Evolutionary conservation across 1,284 basidiomycete species (phyloP), one percentile per base, ranked within the genome.

Genomic region (Ustilago esculenta): DNA sequence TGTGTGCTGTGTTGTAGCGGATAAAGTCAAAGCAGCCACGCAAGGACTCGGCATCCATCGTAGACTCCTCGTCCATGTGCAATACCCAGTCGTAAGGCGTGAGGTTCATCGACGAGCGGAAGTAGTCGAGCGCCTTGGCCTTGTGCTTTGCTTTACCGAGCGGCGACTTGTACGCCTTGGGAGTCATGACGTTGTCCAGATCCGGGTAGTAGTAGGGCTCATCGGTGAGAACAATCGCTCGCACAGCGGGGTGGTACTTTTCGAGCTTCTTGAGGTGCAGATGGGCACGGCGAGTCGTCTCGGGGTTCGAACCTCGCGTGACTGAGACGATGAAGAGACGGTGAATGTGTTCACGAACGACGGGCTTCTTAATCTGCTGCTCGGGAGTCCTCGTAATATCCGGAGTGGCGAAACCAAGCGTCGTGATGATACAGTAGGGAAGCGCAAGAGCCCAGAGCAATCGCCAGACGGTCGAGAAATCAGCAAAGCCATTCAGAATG

Each of bases 41-140:
- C 24, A 84, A 60, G 47, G 80, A 81, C 56, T 83, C 83, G 52
- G 77, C 83, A 54, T 84, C 83, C 54, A 82, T 83, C 34, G 80
- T 81, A 25, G 82, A 83, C 63, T 84, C 83, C 65, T 84, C 83
- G 78, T 84, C 83, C 78, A 81, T 83, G 72, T 83, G 82, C 59
- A 84, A 59, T 37, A 83, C 82, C 82, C 82, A 84, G 64, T 84
- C 83, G 65, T 82, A 84, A 43, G 81, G 81, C 29, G 81, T 82
- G 36, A 84, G 77, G 35, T 77, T 80, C 68, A 83, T 82, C 67
- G 80, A 77, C 48, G 78, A 77, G 23, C 83, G 81, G 78, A 83
- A 83, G 73, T 83, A 83, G 56, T 84, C 83, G 55, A 84, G 78
- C 15, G 83, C 83, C 54, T 82, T 81, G 42, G 83, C 83, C 76